Conservation (phyloP, 257 asterid genomes). For the Ophiorrhiza pumila region DNA sequence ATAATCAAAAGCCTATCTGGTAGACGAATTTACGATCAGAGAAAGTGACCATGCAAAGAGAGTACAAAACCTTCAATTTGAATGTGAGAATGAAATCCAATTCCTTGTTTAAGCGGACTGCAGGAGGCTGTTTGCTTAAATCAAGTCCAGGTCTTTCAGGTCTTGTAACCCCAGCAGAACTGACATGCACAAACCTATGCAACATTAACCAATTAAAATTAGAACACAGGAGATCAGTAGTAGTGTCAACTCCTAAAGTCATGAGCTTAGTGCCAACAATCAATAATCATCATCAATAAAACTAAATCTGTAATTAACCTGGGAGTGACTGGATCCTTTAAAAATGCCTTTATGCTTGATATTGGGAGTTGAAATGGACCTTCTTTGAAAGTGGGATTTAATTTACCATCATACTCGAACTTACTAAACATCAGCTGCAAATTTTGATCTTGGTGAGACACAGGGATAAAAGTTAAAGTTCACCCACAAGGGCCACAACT, state of each 20-base stretch:
- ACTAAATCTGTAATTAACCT: constrained; percentile 37
- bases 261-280: not conserved
- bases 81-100: constrained; percentile 83
- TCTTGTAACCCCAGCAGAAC: constrained; percentile 97
- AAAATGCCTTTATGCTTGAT: constrained; percentile 70
- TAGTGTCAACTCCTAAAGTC: constrained; percentile 4
- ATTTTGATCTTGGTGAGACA: constrained; percentile 12
- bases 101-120: constrained; percentile 93
- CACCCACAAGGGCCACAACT: not conserved
- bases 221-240: too few species aligned
- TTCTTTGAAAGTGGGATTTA: constrained; percentile 84
- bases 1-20: not conserved
- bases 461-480: not conserved
- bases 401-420: constrained; percentile 90
- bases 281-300: constrained; percentile 1
- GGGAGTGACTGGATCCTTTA: constrained; percentile 77
- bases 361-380: constrained; percentile 91
- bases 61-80: constrained; percentile 70
- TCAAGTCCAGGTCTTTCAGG: constrained; percentile 98
- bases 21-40: not conserved
- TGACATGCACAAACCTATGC: constrained; percentile 76
- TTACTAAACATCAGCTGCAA: constrained; percentile 95
- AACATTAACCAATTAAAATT: not conserved
- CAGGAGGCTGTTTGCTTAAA: constrained; percentile 97
- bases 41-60: not conserved